Base-by-base conservation (phyloP, 371 early-diverging fungal genomes). In the Lichtheimia corymbifera region DNA sequence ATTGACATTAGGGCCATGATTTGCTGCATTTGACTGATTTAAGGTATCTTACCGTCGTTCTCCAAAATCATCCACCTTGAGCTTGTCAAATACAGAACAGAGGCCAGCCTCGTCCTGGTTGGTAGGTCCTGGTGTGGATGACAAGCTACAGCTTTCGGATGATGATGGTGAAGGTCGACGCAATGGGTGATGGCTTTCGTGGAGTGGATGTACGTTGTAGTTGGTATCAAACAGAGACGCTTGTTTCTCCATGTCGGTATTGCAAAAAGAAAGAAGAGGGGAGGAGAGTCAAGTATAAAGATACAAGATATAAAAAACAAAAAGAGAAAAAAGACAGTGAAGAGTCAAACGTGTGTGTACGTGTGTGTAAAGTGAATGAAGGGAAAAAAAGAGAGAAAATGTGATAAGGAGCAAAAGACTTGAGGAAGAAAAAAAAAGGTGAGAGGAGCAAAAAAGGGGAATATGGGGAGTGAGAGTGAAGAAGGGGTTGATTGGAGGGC, bases 151-250 rank as follows among this genome's bases (percentile, higher is more conserved):
- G 47, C 22, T n/a, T 22, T 47, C 18, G 11, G n/a, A n/a, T 18
- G 22, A 22, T 43, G 80, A 77, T 24, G 63, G 61, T 44, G 73
- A 71, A 17, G 62, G 51, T 52, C 60, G 60, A 20, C 41, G 55
- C 17, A 55, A 15, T 12, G 17, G 28, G 42, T 17, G 14, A 18
- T 30, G 14, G 9, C 42, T 55, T 14, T 22, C 49, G 22, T 47
- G 47, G 2, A 47, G 47, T 18, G 47, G 47, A 47, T 47, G 47
- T 47, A 47, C 47, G 22, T 22, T 22, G 47, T 47, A 47, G 22
- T 17, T 47, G n/a, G 47, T 47, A 47, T 47, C 47, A 22, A 47
- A 47, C 22, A 47, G 9, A 47, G 47, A 22, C 47, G 47, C 18
- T 22, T n/a, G 47, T 22, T 47, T 47, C 47, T 47, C 47, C 47